Percentiles rank a stretch among this genome's conserved stretches.
Conservation (phyloP, 2,329 filamentous ascomycete genomes). For the Curvularia hawaiiensis region DNA sequence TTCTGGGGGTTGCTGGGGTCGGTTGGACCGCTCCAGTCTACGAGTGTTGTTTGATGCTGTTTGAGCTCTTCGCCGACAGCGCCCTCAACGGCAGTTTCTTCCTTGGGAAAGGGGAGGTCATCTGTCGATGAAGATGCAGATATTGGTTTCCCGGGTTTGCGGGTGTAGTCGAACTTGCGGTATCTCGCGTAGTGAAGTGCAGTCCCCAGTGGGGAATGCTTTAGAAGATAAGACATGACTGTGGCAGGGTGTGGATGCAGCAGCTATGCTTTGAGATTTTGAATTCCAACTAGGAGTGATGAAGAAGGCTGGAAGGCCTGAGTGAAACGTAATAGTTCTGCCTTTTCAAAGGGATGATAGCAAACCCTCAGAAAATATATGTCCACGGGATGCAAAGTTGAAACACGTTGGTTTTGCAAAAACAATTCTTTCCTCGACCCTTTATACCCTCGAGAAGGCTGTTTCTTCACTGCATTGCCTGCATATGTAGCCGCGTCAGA, state of each 20-base stretch:
- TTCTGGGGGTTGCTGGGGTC: constrained; percentile 46
- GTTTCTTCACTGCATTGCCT: not conserved
- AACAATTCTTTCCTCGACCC: not conserved
- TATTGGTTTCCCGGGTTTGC: constrained; percentile 18
- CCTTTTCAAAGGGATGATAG: not conserved
- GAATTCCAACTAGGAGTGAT: not conserved
- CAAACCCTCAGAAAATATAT: not conserved
- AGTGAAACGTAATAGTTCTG: not conserved
- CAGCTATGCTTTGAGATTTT: not conserved
- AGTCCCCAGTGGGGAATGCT: constrained; percentile 27
- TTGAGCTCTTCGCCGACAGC: constrained; percentile 25
- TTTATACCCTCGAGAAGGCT: constrained; percentile 3
- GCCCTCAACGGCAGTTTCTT: constrained; percentile 14
- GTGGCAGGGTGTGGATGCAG: not conserved
- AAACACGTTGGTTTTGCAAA: not conserved
- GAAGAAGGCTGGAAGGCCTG: not conserved
- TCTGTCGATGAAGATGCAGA: constrained; percentile 28
- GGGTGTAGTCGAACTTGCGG: constrained; percentile 29
- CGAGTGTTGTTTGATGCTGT: constrained; percentile 33
- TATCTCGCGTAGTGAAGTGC: constrained; percentile 25
- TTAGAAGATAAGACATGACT: constrained; percentile 30
- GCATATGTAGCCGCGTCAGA: not conserved
- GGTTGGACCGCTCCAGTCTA: constrained; percentile 48
- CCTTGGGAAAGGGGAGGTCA: constrained; percentile 18
- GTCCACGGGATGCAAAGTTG: not conserved